Evolutionary conservation across 2,329 filamentous ascomycete genomes (phyloP).

Genomic region (Talaromyces funiculosus): DNA sequence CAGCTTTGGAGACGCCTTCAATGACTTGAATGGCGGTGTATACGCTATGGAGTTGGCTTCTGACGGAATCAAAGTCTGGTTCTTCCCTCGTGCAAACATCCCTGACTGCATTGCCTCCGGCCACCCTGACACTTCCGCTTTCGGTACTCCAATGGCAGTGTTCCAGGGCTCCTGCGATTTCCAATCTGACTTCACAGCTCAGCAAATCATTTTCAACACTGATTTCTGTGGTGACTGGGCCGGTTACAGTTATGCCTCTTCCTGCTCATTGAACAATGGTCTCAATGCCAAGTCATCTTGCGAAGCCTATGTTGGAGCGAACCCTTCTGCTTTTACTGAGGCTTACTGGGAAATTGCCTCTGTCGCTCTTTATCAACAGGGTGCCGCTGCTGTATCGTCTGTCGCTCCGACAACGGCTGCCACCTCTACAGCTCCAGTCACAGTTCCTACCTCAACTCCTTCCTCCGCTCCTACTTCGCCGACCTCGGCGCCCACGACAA

Average conservation of each 20-base stretch:
- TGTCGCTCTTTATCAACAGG: constrained; percentile 57
- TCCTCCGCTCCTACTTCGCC: background rate
- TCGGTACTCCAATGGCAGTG: constrained; percentile 43
- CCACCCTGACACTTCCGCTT: constrained; percentile 41
- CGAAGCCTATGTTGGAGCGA: constrained; percentile 63
- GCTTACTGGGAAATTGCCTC: constrained; percentile 75
- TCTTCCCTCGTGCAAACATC: constrained; percentile 42
- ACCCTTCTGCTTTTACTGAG: constrained; percentile 64
- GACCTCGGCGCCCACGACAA: background rate
- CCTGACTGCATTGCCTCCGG: constrained; percentile 42
- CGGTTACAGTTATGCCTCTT: constrained; percentile 45
- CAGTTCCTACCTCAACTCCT: background rate
- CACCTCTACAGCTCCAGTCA: background rate
- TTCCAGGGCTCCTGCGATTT: constrained; percentile 41
- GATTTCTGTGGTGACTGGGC: constrained; percentile 55
- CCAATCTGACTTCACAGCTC: constrained; percentile 34
- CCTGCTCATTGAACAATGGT: constrained; percentile 50
- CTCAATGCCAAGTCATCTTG: constrained; percentile 60
- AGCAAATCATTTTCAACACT: constrained; percentile 46
- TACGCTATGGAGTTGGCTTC: constrained; percentile 47
- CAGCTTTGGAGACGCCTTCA: constrained; percentile 52
- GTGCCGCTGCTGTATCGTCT: constrained; percentile 1
- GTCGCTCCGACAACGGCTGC: background rate
- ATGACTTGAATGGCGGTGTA: constrained; percentile 44
- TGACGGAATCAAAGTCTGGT: constrained; percentile 48